These are phyloP conservation scores for Apostasia shenzhenica DNA, from an alignment of 106 monocot species.

Conservation along the genomic window DNA sequence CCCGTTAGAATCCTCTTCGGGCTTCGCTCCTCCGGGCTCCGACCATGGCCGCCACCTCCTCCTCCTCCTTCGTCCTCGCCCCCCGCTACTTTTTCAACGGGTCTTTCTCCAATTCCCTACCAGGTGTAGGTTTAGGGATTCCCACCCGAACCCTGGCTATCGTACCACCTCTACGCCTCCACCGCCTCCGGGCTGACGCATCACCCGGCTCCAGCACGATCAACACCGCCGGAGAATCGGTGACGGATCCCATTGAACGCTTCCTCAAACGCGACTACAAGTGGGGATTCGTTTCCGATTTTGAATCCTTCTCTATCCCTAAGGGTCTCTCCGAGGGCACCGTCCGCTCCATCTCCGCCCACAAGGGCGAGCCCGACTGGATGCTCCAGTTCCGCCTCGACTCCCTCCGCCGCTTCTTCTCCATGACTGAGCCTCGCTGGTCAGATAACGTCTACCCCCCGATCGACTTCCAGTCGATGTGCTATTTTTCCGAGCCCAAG, in stretches of 20 bases:
- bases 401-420: constrained; percentile 50
- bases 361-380: constrained; percentile 79
- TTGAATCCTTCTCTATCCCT: constrained; percentile 83
- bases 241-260: constrained; percentile 5
- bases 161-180: not conserved
- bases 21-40: too few species aligned
- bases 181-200: not conserved
- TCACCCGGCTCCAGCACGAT: not conserved
- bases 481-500: constrained; percentile 82
- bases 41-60: not conserved
- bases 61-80: not conserved
- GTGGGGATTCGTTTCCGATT: constrained; percentile 63
- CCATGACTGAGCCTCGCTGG: constrained; percentile 65
- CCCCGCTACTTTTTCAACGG: not conserved
- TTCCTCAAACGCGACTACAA: constrained; percentile 32
- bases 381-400: constrained; percentile 74
- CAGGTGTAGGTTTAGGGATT: not conserved
- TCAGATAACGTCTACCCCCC: constrained; percentile 75
- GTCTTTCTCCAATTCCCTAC: not conserved
- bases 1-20: too few species aligned
- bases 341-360: constrained; percentile 64
- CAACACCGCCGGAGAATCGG: not conserved
- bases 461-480: constrained; percentile 71
- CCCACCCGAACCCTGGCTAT: not conserved
- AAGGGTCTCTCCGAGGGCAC: constrained; percentile 82